Evolutionary conservation across 306 rosid genomes (phyloP), one percentile per base, ranked within the genome.

Genomic region (Cicer arietinum): DNA sequence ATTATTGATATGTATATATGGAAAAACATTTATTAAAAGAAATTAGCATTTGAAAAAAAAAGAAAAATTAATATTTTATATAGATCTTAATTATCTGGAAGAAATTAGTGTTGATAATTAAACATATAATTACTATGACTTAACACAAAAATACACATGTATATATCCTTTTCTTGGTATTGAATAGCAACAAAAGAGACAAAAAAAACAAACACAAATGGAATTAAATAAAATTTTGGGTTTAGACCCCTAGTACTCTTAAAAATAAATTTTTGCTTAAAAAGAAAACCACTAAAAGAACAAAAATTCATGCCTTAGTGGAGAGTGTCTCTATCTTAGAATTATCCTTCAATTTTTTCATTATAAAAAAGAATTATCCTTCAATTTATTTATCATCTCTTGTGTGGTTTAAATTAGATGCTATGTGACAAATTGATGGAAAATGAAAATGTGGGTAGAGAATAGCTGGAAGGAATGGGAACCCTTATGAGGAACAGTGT

Each of bases 401-500:
- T 63, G 42, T 20, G 60, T 41, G 76, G 56, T 48, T 62, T 76
- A 44, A 14, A 68, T 67, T 68, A 10, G 35, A 56, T 9, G 62
- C 3, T 22, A 22, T 68, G 84, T 71, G 71, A 18, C 74, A 85
- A 79, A 54, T 82, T 73, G 86, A 25, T 30, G 61, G 78, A 81
- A 70, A 79, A 81, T 75, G 89, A 85, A 70, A 37, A 14, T 41
- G 9, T 74, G 77, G 81, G 57, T 30, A 74, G 80, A 81, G 82
- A 80, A 79, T 13, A 60, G 81, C 77, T 71, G 59, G 85, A 83
- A 74, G 83, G 79, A 67, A 61, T 3, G 67, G 40, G 47, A 53
- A 65, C 51, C 51, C 10, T 71, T 39, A 48, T n/a, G 30, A 74
- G 30, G 68, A 70, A 72, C 63, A 76, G 65, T 13, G 48, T 83